Base-by-base conservation (phyloP, 768 basidiomycete species). In the Psilocybe tampanensis region DNA sequence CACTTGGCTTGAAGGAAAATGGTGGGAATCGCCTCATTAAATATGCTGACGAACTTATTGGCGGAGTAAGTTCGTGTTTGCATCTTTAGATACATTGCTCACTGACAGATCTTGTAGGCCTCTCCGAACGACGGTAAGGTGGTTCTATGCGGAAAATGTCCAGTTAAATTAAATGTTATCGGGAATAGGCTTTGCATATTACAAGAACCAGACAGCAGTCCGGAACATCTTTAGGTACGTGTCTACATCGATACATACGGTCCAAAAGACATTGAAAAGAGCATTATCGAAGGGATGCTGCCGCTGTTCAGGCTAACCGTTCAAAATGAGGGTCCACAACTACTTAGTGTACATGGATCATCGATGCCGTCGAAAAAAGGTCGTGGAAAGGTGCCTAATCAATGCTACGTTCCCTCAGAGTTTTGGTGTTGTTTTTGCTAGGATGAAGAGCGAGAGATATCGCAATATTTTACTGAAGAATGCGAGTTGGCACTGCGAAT, bases 141-240 rank as follows among this genome's bases (percentile, higher is more conserved):
- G 29, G 15, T 44, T 36, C 23, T 9, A 19, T 9, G 8, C n/a
- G 13, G 13, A 39, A 8, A 3, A 1, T 9, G 12, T 36, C 8
- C 17, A 11, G 8, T 19, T 47, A 5, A 52, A 18, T 17, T 42
- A 51, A 24, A 18, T 1, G 22, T 60, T 2, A 33, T n/a, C 6
- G 9, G 15, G 18, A 52, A 39, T 23, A 83, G 81, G 80, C 36
- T 69, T 74, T 42, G 75, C 81, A 1, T 73, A 80, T 58, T 84
- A 83, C 66, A 74, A 75, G 55, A 84, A 84, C 59, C 76, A 83
- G 64, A 80, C 80, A 6, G 56, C 66, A 4, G 70, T 83, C 18
- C 82, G 80, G 78, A 70, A 78, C 55, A 66, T 83, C 26, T 84
- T 85, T 66, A 76, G 71, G n/a, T n/a, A n/a, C n/a, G 82, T 81